These are phyloP conservation scores for Citrus maxima DNA, from an alignment of 345 rosid genomes.

Conservation along the genomic window DNA sequence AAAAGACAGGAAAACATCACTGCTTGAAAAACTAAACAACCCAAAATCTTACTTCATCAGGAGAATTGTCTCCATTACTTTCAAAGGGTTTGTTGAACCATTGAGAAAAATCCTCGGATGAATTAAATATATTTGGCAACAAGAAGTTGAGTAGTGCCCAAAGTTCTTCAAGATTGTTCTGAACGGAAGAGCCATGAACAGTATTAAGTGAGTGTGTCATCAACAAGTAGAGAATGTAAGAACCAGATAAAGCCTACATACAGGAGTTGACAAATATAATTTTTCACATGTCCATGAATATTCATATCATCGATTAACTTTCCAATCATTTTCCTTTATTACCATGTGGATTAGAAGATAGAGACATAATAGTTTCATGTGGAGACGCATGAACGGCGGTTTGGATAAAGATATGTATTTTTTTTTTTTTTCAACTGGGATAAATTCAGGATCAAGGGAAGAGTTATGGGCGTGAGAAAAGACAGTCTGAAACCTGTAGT, in stretches of 20 bases:
- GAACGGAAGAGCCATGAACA: slow-evolving; percentile 20
- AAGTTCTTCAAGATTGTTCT: slow-evolving; percentile 94
- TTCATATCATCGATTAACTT: not conserved
- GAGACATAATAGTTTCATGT: not conserved
- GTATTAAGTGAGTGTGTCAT: slow-evolving; percentile 11
- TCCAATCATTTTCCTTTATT: not conserved
- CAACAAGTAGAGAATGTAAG: slow-evolving; percentile 6
- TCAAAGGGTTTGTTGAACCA: slow-evolving; percentile 97
- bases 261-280: not conserved
- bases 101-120: slow-evolving; percentile 94
- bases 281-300: not conserved
- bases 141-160: slow-evolving; percentile 94
- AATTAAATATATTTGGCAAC: slow-evolving; percentile 87
- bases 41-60: slow-evolving; percentile 62
- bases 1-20: not conserved
- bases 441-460: not conserved
- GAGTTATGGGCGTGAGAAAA: not conserved
- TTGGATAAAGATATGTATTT: not conserved
- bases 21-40: slow-evolving; percentile 13
- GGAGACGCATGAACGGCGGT: not conserved
- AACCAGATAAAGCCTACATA: not conserved
- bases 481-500: slow-evolving; percentile 51
- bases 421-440: not conserved
- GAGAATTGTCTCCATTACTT: slow-evolving; percentile 81
- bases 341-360: not conserved